Percentiles rank a stretch among this genome's conserved stretches.
Conservation (phyloP, 2,329 filamentous ascomycete genomes). For the Colletotrichum musae region DNA sequence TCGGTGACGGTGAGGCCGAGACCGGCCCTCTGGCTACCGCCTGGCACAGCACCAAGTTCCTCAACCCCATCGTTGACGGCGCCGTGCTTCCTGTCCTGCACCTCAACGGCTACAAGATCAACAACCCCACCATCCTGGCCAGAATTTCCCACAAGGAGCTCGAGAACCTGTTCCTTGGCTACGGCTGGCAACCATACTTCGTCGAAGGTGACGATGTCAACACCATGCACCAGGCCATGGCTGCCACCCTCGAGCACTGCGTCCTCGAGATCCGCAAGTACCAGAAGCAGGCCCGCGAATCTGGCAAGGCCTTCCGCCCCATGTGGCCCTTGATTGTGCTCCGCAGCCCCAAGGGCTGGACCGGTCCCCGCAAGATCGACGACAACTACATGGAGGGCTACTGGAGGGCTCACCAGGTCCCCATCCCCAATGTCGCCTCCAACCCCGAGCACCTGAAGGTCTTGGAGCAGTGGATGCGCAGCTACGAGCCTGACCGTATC, state of each 20-base stretch:
- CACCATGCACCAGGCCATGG: conserved; percentile 87
- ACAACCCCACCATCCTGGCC: conserved; percentile 82
- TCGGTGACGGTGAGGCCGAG: conserved; percentile 86
- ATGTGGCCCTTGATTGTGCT: conserved; percentile 86
- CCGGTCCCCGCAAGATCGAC: conserved; percentile 79
- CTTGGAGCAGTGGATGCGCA: conserved; percentile 83
- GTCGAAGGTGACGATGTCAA: conserved; percentile 82
- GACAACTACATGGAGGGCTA: conserved; percentile 81
- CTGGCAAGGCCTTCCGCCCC: conserved; percentile 78
- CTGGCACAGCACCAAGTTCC: conserved; percentile 87
- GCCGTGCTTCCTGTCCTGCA: conserved; percentile 84
- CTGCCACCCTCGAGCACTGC: conserved; percentile 80
- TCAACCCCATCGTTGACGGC: conserved; percentile 84
- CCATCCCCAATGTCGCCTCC: conserved; percentile 77
- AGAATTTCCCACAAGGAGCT: conserved; percentile 83
- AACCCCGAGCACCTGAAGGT: conserved; percentile 77
- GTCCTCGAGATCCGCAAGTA: conserved; percentile 77
- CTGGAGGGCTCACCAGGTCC: conserved; percentile 85
- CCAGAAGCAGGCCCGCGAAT: conserved; percentile 80
- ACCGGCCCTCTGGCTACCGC: conserved; percentile 84
- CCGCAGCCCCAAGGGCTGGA: conserved; percentile 86
- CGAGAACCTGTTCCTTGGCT: conserved; percentile 77
- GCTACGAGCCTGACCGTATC: conserved; percentile 80
- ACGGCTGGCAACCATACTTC: conserved; percentile 85
- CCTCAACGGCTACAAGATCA: conserved; percentile 89